Base-by-base conservation (phyloP, 257 asterid genomes). In the Scutellaria galericulata region DNA sequence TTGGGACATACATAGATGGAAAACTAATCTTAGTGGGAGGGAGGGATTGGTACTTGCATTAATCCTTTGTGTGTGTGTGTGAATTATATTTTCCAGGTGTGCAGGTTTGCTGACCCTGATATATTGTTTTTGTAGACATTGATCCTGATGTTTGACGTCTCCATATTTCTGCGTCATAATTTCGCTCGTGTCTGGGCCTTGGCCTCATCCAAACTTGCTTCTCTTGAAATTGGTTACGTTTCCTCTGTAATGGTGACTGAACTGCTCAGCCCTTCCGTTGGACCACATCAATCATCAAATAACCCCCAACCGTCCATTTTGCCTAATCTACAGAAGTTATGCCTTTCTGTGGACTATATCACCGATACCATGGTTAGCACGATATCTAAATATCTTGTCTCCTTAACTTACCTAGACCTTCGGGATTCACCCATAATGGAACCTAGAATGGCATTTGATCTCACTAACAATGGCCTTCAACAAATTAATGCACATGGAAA, bases 361-460 rank as follows among this genome's bases (percentile, higher is more conserved):
- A 88, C 99, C 4, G 99, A 94, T 86, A 86, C 88, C 66, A 85
- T 91, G 97, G 81, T 94, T 56, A 79, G 75, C 80, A 91, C 88
- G 6, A 86, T 94, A 77, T 87, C 96, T 10, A 84, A 60, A 44
- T 73, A 67, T 71, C 95, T 94, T 20, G 61, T 73, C 64, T 80
- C 83, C 58, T 80, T 94, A 79, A 87, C 91, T 73, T 90, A 86
- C 84, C 84, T 94, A 61, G 99, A 91, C 74, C 97, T 94, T 75
- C 95, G 97, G 66, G 99, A 94, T 79, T 82, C 95, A 5, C 99
- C 99, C 35, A 84, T 88, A 71, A 87, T 83, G 86, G 96, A 94
- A 81, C 99, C 99, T 66, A 84, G 88, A 78, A 74, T 79, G 70
- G 88, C 96, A 7, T 86, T 89, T 65, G 99, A 94, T 64, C 99